Conservation (phyloP, 2,329 filamentous ascomycete species). For the Diaporthe capsici region DNA sequence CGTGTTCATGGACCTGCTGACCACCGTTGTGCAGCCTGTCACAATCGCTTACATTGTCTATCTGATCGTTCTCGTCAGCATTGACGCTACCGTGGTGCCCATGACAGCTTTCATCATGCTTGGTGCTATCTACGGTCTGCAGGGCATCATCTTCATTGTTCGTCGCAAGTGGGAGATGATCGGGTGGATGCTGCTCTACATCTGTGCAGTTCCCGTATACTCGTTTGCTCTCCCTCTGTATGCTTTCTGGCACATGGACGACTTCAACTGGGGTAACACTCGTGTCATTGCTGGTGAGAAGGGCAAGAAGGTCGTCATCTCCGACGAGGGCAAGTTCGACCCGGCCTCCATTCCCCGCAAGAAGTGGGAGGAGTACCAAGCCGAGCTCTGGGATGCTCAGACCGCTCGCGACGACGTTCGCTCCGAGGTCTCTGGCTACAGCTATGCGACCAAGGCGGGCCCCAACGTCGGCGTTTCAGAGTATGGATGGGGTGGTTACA, state of each 20-base stretch:
- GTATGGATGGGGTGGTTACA: constrained; percentile 74
- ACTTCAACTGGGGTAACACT: constrained; percentile 99
- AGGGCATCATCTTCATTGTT: constrained; percentile 96
- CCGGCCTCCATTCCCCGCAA: constrained; percentile 93
- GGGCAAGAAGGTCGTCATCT: constrained; percentile 92
- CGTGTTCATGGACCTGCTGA: constrained; percentile 93
- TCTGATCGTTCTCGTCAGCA: constrained; percentile 81
- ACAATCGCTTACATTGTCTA: constrained; percentile 92
- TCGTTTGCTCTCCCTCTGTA: constrained; percentile 91
- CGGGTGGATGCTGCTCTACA: constrained; percentile 98
- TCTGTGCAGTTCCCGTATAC: constrained; percentile 92
- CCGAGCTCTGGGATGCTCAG: constrained; percentile 96
- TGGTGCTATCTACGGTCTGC: constrained; percentile 95
- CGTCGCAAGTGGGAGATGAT: constrained; percentile 99
- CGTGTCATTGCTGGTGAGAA: constrained; percentile 96
- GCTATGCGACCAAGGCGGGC: constrained; percentile 84
- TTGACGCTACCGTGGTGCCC: constrained; percentile 76
- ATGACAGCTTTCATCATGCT: constrained; percentile 91
- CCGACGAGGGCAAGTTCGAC: constrained; percentile 98
- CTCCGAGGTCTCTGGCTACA: constrained; percentile 93
- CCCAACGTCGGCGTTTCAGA: constrained; percentile 72
- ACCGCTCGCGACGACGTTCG: constrained; percentile 84
- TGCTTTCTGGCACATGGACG: constrained; percentile 99
- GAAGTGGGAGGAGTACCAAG: constrained; percentile 99
- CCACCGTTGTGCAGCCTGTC: constrained; percentile 92